Base-by-base conservation (phyloP, 2,329 filamentous ascomycete species). In the Sodiomyces alkalinus region DNA sequence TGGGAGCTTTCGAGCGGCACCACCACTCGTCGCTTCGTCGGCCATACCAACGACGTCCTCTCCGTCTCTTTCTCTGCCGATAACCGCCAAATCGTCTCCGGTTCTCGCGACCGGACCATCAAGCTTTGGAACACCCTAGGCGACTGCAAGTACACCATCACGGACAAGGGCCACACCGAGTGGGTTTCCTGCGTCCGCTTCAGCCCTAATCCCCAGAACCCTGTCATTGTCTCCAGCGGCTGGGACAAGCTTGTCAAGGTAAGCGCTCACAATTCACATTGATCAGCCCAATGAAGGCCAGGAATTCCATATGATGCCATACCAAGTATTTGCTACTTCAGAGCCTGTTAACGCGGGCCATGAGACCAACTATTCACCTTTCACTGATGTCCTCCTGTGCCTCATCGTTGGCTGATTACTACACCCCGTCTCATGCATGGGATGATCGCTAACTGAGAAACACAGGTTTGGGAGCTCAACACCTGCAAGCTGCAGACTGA, bases 211-310 rank as follows among this genome's bases (percentile, higher is more conserved):
- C 90, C 90, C 55, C 87, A 96, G 74, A 98, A 96, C 79, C 87
- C 90, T 47, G 90, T 98, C 60, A 98, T 98, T 58, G 90, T 98
- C 59, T 92, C 80, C 59, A 77, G 80, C 63, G 86, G 86, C 52
- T 98, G 90, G 90, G 90, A 98, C 73, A 98, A 96, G 77, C 80
- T 96, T 49, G 90, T 98, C 60, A 98, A 98, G 90, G 90, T 98
- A 69, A 52, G 86, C 73, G 22, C 32, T 9, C 13, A 19, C 30
- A 33, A 36, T 10, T 10, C 13, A 14, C 8, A 9, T 10, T 16
- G 23, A 25, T 9, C 14, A 10, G 5, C 10, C n/a, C n/a, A n/a
- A n/a, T n/a, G n/a, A 16, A 23, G 16, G 15, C 8, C 21, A 17
- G 20, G 14, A 19, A 19, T 15, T 33, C 42, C 37, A 74, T 57